Evolutionary conservation across 768 basidiomycete species (phyloP).

Genomic region (Suillus tomentosus): DNA sequence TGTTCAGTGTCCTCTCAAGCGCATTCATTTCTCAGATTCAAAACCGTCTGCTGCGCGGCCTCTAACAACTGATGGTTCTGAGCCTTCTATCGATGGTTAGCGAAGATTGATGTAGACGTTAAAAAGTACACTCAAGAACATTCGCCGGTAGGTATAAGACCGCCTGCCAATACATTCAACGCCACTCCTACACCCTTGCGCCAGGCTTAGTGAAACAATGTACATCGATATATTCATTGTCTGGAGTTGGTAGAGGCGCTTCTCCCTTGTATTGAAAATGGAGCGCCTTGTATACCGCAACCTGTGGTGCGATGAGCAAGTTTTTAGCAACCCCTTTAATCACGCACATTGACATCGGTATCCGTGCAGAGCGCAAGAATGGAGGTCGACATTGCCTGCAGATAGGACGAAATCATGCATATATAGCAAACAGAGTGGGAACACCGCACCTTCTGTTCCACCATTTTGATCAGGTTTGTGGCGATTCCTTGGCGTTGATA

Average conservation of each 20-base stretch:
- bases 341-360: background rate
- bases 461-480: background rate
- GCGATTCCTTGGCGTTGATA: slow-evolving; percentile 1
- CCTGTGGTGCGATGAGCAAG: background rate
- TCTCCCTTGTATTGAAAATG: background rate
- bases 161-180: background rate
- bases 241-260: background rate
- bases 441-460: background rate
- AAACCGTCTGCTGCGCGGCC: background rate
- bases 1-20: background rate
- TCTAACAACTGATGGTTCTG: background rate
- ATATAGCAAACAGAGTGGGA: background rate
- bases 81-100: background rate
- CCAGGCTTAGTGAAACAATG: background rate
- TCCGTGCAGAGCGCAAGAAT: slow-evolving; percentile 1
- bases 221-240: background rate
- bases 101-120: too few species aligned
- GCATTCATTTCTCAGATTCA: background rate
- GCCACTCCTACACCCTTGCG: background rate
- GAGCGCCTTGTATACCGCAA: slow-evolving; percentile 4
- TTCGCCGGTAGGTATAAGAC: background rate
- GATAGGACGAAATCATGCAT: background rate
- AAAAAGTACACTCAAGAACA: background rate
- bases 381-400: background rate
- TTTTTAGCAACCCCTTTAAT: background rate